Conservation (phyloP, 495 filamentous ascomycete genomes). For the Ascobolus immersus region DNA sequence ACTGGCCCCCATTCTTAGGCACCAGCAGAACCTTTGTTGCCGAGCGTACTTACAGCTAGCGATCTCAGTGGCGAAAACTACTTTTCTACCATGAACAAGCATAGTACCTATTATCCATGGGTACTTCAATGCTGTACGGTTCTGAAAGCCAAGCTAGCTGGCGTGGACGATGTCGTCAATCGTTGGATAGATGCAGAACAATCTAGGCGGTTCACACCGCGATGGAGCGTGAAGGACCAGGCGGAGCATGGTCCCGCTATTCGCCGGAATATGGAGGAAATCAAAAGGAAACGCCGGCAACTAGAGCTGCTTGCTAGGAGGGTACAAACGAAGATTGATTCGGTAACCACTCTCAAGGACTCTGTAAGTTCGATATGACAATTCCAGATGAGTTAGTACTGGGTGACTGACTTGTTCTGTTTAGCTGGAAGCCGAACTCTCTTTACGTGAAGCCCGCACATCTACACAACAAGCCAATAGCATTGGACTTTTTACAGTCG, state of each 20-base stretch:
- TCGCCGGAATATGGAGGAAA: not conserved
- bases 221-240: not conserved
- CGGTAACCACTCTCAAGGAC: not conserved
- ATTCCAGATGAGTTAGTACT: not conserved
- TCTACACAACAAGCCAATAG: not conserved
- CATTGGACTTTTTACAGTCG: not conserved
- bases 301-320: not conserved
- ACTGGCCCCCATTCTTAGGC: no score
- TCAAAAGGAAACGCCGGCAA: not conserved
- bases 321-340: not conserved
- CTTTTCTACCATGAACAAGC: not conserved
- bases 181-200: not conserved
- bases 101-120: slow-evolving; percentile 1
- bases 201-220: not conserved
- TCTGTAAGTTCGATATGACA: not conserved
- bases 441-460: not conserved
- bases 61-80: slow-evolving; percentile 1
- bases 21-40: no score
- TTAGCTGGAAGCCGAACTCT: not conserved
- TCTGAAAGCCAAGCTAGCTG: not conserved
- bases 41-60: slow-evolving; percentile 1
- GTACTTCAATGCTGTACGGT: not conserved
- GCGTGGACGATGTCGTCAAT: not conserved
- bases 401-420: not conserved
- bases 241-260: not conserved